Conservation (phyloP, 2,329 filamentous ascomycete species). For the Fusarium albidum region DNA sequence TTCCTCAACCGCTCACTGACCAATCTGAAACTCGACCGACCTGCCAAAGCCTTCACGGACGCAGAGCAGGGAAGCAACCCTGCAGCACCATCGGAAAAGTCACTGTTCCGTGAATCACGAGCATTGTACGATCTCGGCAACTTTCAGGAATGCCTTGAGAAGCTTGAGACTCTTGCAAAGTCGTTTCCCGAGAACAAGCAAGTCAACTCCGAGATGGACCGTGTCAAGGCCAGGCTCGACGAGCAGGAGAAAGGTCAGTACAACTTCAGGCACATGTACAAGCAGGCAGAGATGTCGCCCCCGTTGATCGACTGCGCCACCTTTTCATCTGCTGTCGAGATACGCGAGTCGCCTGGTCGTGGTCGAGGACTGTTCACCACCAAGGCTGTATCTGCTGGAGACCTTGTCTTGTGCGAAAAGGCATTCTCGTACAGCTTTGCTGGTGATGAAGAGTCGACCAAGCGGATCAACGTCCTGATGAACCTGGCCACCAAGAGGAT, state of each 20-base stretch:
- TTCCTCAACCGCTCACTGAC: constrained; percentile 47
- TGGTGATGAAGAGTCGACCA: constrained; percentile 27
- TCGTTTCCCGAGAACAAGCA: constrained; percentile 46
- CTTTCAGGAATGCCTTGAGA: constrained; percentile 48
- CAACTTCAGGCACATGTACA: constrained; percentile 47
- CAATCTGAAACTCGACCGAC: constrained; percentile 43
- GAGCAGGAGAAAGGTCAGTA: constrained; percentile 53
- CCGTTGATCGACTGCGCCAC: constrained; percentile 58
- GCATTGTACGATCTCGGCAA: constrained; percentile 53
- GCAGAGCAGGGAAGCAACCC: constrained; percentile 25
- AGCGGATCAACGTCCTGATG: constrained; percentile 43
- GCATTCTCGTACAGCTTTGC: constrained; percentile 55
- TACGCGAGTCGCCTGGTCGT: constrained; percentile 49
- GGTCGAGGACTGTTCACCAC: constrained; percentile 62
- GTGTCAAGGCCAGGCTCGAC: constrained; percentile 41
- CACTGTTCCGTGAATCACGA: constrained; percentile 52
- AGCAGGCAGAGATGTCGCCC: constrained; percentile 46
- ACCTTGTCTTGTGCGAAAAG: constrained; percentile 65
- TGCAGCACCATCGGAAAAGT: constrained; percentile 49
- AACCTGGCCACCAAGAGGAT: constrained; percentile 45
- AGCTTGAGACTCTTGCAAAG: constrained; percentile 43
- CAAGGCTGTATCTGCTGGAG: constrained; percentile 54
- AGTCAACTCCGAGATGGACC: constrained; percentile 41
- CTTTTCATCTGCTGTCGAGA: constrained; percentile 51
- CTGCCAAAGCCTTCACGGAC: constrained; percentile 44